Conservation (phyloP, 208 protist species). For the Trypanosoma cruzi region DNA sequence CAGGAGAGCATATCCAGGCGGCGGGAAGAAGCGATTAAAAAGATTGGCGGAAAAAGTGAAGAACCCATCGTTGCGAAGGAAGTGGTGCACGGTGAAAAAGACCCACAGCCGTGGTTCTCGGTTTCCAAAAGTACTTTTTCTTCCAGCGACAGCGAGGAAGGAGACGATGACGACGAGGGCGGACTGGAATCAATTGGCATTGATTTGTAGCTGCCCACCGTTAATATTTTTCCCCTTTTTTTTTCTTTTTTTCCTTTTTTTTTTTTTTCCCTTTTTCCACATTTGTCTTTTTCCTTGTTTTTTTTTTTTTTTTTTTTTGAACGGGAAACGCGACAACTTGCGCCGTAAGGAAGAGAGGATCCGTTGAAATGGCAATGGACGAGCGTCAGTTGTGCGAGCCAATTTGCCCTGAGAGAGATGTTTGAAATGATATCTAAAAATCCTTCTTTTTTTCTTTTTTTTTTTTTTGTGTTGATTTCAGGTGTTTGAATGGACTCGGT, state of each 20-base stretch:
- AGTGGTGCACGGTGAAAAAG: background rate
- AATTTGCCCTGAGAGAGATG: too few species aligned
- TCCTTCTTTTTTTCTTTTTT: background rate
- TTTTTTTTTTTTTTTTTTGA: slow-evolving; percentile 9
- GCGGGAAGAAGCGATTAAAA: slow-evolving; percentile 25
- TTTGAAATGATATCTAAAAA: too few species aligned
- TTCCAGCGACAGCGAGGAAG: too few species aligned
- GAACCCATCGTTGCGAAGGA: background rate
- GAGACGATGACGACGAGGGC: background rate
- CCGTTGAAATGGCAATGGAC: too few species aligned
- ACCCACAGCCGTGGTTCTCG: background rate
- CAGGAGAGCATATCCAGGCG: slow-evolving; percentile 12
- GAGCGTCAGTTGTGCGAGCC: too few species aligned
- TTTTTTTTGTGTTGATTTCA: background rate
- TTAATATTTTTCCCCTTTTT: slow-evolving; percentile 7
- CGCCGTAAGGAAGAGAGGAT: too few species aligned
- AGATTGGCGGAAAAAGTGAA: background rate
- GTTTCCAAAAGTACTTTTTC: background rate
- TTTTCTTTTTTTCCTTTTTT: slow-evolving; percentile 2
- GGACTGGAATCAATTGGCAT: background rate
- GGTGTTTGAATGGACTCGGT: background rate
- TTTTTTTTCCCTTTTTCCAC: slow-evolving; percentile 1
- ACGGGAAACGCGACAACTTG: background rate
- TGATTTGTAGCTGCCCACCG: background rate
- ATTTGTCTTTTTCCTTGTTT: slow-evolving; percentile 10